Base-by-base conservation (phyloP, 2,329 filamentous ascomycete species). In the Meredithiella fracta region DNA sequence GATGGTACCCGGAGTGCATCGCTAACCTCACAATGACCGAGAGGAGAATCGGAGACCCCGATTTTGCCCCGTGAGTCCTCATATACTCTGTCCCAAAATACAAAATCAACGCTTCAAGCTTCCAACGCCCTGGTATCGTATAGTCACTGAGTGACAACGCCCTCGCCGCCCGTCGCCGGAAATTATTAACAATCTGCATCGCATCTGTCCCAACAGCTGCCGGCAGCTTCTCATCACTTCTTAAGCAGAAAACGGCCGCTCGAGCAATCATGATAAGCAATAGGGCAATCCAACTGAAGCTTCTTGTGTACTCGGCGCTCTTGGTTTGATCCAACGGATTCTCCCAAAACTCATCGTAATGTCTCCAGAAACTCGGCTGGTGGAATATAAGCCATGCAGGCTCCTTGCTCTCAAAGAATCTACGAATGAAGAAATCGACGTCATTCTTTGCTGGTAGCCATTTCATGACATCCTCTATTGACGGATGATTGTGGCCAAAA, bases 1-100 rank as follows among this genome's bases (percentile, higher is more conserved):
- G 71, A 62, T 82, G 77, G 4, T 80, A 67, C 2, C 78, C 78
- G 70, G 80, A 78, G 55, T 71, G 71, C 62, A 81, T 73, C 54
- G 77, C 78, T 6, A 67, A 60, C 4, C 63, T 63, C 3, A 66
- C 58, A 2, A 61, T 60, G 3, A 64, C 60, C 25, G 61, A 59
- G 17, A 66, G 54, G 6, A 66, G 47, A n/a, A 65, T 63, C 2
- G 63, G 65, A 1, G 61, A 62, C n/a, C 63, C 64, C 0, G 62
- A 59, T 9, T 61, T 58, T 1, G 63, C 60, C 38, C 66, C 64
- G 3, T 57, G 51, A 1, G 60, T 58, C 8, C 61, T 59, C 17
- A 64, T 59, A 50, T 65, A 65, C 59, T 67, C 65, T 34, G 55
- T 59, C 1, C 60, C 60, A 40, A 65, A 63, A 42, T 67, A 65